A percentile compares a stretch with the other conserved stretches of the same genome.
phyloP scores from a whole-genome alignment of 2,329 filamentous ascomycete species.

The Lecanicillium sp. region DNA sequence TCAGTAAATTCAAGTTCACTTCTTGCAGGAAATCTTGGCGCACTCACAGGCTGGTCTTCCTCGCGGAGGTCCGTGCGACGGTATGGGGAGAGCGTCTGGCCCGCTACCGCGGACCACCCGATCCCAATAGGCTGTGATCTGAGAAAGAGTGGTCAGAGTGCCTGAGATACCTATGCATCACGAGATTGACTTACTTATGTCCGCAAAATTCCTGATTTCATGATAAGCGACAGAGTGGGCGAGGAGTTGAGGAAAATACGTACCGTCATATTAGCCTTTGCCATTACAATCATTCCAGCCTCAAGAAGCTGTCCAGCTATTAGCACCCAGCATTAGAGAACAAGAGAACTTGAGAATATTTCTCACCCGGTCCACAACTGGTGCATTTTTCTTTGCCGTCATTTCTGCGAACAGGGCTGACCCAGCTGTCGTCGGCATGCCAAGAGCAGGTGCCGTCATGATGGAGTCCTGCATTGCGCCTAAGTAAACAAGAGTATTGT shows the following conservation, averaged over 20 bases:
- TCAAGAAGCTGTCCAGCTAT: too few species aligned
- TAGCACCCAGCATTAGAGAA: too few species aligned
- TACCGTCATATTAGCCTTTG: constrained; percentile 9
- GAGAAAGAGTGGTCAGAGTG: too few species aligned
- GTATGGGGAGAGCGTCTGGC: constrained; percentile 8
- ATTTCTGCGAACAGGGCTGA: neutral
- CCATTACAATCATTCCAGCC: constrained; percentile 7
- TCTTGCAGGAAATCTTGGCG: too few species aligned
- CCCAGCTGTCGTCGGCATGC: constrained; percentile 8
- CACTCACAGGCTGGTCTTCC: constrained; percentile 7
- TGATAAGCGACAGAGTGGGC: too few species aligned
- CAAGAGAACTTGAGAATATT: too few species aligned
- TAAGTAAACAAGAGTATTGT: too few species aligned
- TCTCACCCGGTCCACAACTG: constrained; percentile 4
- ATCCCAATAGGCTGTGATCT: too few species aligned
- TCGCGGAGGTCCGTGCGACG: constrained; percentile 3
- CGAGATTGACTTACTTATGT: constrained; percentile 2
- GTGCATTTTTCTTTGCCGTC: constrained; percentile 2
- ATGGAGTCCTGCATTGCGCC: constrained; percentile 9
- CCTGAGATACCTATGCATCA: too few species aligned
- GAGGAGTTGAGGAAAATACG: too few species aligned
- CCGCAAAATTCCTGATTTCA: constrained; percentile 10
- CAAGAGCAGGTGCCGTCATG: constrained; percentile 4
- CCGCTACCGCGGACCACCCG: constrained; percentile 3
- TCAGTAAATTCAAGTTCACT: too few species aligned